Base-by-base conservation (phyloP, 164 flowering plant species). In the Magnolia changhungtana region DNA sequence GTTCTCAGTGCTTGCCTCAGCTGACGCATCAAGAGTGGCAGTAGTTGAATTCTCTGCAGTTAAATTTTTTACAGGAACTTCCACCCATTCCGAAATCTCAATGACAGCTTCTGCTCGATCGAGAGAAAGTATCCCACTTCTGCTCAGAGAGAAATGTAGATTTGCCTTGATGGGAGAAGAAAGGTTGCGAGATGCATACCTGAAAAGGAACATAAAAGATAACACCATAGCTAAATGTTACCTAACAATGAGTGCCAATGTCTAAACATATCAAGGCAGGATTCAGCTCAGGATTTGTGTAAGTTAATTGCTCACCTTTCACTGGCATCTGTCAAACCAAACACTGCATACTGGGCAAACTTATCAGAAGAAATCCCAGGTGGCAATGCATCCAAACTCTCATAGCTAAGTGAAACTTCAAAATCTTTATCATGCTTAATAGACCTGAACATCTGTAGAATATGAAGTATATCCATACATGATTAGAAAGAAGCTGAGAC, bases 41-140 rank as follows among this genome's bases (percentile, higher is more conserved):
- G 82, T 71, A 64, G 90, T 89, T 63, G 92, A 79, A 79, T 94
- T 94, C 72, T 92, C 97, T 18, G 85, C 76, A 1, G 95, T 89
- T 71, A 87, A 80, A 80, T 93, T 94, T 86, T 86, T 90, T 75
- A 87, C 87, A 71, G 98, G 95, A 81, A 94, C 91, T 80, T 96
- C 96, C 19, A 96, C 92, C 98, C 99, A 94, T 81, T 96, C 98
- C 14, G 99, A 83, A 75, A 92, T 84, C 85, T 96, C 98, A 82
- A 96, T 82, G 69, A 89, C 89, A 76, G 98, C 98, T 75, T 96
- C 98, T 80, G 98, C 97, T 50, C 94, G 88, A 85, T 93, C 98
- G 81, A 96, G 79, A 51, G 93, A 88, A 80, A 96, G 83, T 31
- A 92, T 73, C 72, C 98, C 99, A 80, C 97, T 93, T 87, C 97